Percentiles rank a stretch among this genome's conserved stretches.
These are phyloP conservation scores for Kuraishia hungarica DNA, from an alignment of 805 yeast genomes.

Conservation along the genomic window DNA sequence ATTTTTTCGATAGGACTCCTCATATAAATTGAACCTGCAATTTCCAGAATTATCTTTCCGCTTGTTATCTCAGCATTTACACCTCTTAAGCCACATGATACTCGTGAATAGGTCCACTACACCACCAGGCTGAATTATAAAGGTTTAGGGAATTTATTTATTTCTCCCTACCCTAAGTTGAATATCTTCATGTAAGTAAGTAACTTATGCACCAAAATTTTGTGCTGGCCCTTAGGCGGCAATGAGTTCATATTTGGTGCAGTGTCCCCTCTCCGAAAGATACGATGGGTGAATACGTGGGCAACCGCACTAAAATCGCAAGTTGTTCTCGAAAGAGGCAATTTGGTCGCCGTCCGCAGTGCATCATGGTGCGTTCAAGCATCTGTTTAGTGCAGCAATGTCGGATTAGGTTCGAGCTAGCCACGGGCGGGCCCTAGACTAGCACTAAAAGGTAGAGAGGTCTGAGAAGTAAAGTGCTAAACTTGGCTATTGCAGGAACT, in stretches of 20 bases:
- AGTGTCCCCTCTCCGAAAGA: neutral
- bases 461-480: neutral
- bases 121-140: no score
- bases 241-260: neutral
- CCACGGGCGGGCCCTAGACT: neutral
- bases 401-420: neutral
- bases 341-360: neutral
- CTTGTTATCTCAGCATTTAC: no score
- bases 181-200: no score
- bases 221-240: neutral
- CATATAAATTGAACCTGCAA: no score
- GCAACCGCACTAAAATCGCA: neutral
- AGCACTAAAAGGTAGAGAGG: neutral
- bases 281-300: neutral
- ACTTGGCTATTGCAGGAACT: neutral
- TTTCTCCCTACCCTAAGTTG: no score
- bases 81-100: no score
- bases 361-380: neutral
- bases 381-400: neutral
- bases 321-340: neutral
- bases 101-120: no score
- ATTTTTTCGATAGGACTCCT: no score
- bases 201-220: no score
- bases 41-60: no score
- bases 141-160: no score